Conservation (phyloP, 768 basidiomycete species). For the Lentinula aciculospora region DNA sequence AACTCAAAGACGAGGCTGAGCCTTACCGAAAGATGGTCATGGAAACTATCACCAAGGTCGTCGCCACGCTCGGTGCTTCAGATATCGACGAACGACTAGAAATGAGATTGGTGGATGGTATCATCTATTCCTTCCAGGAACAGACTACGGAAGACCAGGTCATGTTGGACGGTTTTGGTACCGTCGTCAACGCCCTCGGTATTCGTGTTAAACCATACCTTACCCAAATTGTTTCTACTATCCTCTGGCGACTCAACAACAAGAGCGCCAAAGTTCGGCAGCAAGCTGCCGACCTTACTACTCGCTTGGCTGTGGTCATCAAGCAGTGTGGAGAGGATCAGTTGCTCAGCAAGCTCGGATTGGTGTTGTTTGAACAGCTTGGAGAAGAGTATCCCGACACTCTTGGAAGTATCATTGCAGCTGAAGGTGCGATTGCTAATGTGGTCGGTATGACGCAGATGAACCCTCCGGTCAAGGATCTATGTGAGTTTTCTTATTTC, state of each 20-base stretch:
- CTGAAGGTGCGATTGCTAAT: slow-evolving; percentile 97
- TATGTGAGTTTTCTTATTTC: slow-evolving; percentile 56
- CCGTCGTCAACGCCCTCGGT: slow-evolving; percentile 93
- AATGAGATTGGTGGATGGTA: slow-evolving; percentile 91
- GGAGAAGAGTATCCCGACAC: slow-evolving; percentile 99
- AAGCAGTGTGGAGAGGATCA: slow-evolving; percentile 98
- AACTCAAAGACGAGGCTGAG: slow-evolving; percentile 87
- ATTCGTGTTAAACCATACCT: slow-evolving; percentile 98
- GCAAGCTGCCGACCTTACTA: slow-evolving; percentile 97
- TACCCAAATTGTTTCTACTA: slow-evolving; percentile 97
- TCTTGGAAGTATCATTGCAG: slow-evolving; percentile 97
- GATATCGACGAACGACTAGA: slow-evolving; percentile 97
- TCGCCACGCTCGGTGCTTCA: slow-evolving; percentile 90
- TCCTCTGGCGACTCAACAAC: slow-evolving; percentile 99
- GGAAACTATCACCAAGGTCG: slow-evolving; percentile 98
- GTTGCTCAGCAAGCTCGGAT: slow-evolving; percentile 89
- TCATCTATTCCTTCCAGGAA: slow-evolving; percentile 99
- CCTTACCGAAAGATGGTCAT: slow-evolving; percentile 99
- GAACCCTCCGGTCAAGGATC: slow-evolving; percentile 99
- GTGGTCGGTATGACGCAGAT: slow-evolving; percentile 99
- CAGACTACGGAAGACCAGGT: slow-evolving; percentile 99
- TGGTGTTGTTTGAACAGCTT: slow-evolving; percentile 96
- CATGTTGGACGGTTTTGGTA: slow-evolving; percentile 98
- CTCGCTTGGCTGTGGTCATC: slow-evolving; percentile 94
- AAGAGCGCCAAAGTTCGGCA: slow-evolving; percentile 99